Evolutionary conservation across 2,329 filamentous ascomycete species (phyloP).

Genomic region (Chaetomium strumarium): DNA sequence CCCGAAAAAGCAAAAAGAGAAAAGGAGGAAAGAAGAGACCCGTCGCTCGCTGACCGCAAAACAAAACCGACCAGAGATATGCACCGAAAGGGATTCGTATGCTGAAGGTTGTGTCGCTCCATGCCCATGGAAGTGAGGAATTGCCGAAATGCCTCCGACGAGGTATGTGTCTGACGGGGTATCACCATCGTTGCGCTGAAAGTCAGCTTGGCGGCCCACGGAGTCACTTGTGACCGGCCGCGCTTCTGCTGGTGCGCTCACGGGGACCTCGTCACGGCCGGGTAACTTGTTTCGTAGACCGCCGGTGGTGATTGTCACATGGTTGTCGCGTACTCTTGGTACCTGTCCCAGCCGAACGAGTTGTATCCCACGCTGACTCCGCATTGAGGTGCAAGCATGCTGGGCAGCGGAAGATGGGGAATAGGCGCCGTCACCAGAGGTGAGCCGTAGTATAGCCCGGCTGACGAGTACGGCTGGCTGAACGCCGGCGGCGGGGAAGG

Average conservation of each 20-base stretch:
- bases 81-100: constrained; percentile 22
- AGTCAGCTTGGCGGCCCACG: constrained; percentile 15
- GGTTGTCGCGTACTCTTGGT: constrained; percentile 77
- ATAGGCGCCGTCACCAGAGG: constrained; percentile 70
- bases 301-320: constrained; percentile 67
- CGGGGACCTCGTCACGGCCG: constrained; percentile 42
- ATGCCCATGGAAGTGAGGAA: constrained; percentile 21
- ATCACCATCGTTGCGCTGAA: constrained; percentile 24
- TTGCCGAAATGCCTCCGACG: constrained; percentile 30
- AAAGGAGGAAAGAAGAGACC: constrained; percentile 20
- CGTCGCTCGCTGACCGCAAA: constrained; percentile 35
- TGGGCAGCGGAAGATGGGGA: constrained; percentile 73
- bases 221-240: constrained; percentile 24
- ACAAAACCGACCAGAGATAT: constrained; percentile 24
- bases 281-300: constrained; percentile 41
- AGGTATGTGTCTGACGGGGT: constrained; percentile 16
- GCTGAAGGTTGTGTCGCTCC: constrained; percentile 27
- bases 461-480: constrained; percentile 70
- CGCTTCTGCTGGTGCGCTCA: constrained; percentile 26
- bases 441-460: constrained; percentile 72
- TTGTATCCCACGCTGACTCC: constrained; percentile 71
- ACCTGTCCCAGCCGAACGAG: constrained; percentile 79
- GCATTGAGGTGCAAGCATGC: constrained; percentile 80
- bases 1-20: constrained; percentile 30
- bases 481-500: constrained; percentile 75